Evolutionary conservation across 352 stramenopile genomes (phyloP).

Genomic region (Pilasporangium apinafurcum): DNA sequence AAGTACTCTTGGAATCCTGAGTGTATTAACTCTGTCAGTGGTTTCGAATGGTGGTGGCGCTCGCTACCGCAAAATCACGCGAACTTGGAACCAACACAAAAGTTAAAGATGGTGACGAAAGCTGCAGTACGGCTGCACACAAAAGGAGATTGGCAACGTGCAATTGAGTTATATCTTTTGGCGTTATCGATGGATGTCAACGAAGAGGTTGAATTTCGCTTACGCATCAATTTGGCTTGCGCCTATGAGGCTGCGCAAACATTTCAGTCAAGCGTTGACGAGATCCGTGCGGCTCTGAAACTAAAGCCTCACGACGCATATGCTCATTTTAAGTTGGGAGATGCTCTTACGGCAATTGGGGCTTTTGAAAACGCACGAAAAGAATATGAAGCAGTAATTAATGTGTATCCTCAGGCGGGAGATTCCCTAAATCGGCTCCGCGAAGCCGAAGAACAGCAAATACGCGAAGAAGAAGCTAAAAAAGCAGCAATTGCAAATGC

Average conservation of each 20-base stretch:
- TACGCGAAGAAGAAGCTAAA: slow-evolving; percentile 19
- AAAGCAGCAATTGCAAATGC: slow-evolving; percentile 18
- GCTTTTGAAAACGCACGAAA: slow-evolving; percentile 31
- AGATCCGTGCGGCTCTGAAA: slow-evolving; percentile 36
- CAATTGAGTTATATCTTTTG: slow-evolving; percentile 65
- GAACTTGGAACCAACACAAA: slow-evolving; percentile 54
- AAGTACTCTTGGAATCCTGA: slow-evolving; percentile 72
- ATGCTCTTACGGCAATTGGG: slow-evolving; percentile 23
- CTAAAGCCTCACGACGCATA: slow-evolving; percentile 43
- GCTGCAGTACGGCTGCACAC: slow-evolving; percentile 63
- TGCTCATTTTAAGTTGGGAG: slow-evolving; percentile 54
- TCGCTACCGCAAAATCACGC: slow-evolving; percentile 59
- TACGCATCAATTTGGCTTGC: slow-evolving; percentile 67
- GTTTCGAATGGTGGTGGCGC: slow-evolving; percentile 80
- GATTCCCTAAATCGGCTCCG: slow-evolving; percentile 34
- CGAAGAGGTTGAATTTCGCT: slow-evolving; percentile 47
- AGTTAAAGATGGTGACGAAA: slow-evolving; percentile 78
- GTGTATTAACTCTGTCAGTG: slow-evolving; percentile 68
- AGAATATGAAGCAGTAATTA: slow-evolving; percentile 31
- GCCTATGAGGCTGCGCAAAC: slow-evolving; percentile 41
- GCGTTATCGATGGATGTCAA: slow-evolving; percentile 48
- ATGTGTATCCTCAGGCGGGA: slow-evolving; percentile 41
- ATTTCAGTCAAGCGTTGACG: slow-evolving; percentile 19
- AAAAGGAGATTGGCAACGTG: slow-evolving; percentile 48
- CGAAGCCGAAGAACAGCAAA: slow-evolving; percentile 9